Conservation (phyloP, 164 flowering plant genomes). For the Umbilicus rupestris region DNA sequence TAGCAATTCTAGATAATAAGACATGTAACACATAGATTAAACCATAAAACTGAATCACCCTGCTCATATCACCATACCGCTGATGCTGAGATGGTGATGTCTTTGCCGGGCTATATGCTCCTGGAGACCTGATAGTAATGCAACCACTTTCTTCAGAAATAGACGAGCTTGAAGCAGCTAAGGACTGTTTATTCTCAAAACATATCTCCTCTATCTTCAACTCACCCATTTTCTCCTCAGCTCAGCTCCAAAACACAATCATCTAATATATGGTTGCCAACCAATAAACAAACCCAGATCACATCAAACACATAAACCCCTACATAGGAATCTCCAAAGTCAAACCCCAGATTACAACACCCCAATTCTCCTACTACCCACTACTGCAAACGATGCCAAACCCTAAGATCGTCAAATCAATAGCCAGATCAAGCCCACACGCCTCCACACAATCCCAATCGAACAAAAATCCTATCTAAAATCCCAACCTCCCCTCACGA, state of each 20-base stretch:
- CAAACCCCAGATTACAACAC: constrained; percentile 2
- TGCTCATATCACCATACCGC: not conserved
- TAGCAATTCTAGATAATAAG: not conserved
- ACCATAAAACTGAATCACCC: not conserved
- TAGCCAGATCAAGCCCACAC: not conserved
- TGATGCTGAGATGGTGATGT: constrained; percentile 7
- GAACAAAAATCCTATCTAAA: not conserved
- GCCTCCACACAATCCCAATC: not conserved
- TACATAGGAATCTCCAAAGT: not conserved
- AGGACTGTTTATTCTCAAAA: constrained; percentile 3
- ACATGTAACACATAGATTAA: not conserved
- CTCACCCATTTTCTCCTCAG: constrained; percentile 3
- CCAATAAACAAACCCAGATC: not conserved
- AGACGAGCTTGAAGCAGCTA: constrained; percentile 6
- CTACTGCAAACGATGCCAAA: not conserved
- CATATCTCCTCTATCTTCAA: constrained; percentile 8
- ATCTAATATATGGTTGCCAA: not conserved
- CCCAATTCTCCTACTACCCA: not conserved
- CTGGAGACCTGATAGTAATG: constrained; percentile 8
- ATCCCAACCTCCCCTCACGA: not conserved
- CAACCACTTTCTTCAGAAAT: constrained; percentile 5
- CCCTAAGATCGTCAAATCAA: not conserved
- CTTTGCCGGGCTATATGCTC: constrained; percentile 3
- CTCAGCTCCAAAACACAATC: not conserved
- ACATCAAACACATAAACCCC: not conserved